A percentile compares a stretch with the other conserved stretches of the same genome.
These are phyloP conservation scores for sunflower (Helianthus annuus) DNA, from an alignment of 129 eudicot species.

Conservation along the genomic window HanXRQr2.0-SUNRISE NC_035440.2:90989947-90990446, in stretches of 20 bases:
- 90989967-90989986: constrained; percentile 80
- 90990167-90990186: background rate
- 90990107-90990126: constrained; percentile 63
- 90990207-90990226: constrained; percentile 39
- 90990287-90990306: constrained; percentile 52
- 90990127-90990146: constrained; percentile 73
- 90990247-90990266: constrained; percentile 54
- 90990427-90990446: background rate
- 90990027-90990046: background rate
- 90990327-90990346: constrained; percentile 55
- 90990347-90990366: constrained; percentile 55
- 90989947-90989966: too few species aligned
- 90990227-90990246: constrained; percentile 61
- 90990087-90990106: constrained; percentile 83
- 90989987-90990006: constrained; percentile 39
- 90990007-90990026: background rate
- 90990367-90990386: constrained; percentile 45
- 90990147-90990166: background rate
- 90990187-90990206: background rate
- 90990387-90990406: constrained; percentile 64
- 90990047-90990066: constrained; percentile 46
- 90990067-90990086: constrained; percentile 94
- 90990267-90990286: constrained; percentile 56
- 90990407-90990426: constrained; percentile 47
- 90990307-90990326: constrained; percentile 57